Evolutionary conservation across 805 yeast genomes (phyloP).

Genomic region (Huiozyma naganishii): DNA sequence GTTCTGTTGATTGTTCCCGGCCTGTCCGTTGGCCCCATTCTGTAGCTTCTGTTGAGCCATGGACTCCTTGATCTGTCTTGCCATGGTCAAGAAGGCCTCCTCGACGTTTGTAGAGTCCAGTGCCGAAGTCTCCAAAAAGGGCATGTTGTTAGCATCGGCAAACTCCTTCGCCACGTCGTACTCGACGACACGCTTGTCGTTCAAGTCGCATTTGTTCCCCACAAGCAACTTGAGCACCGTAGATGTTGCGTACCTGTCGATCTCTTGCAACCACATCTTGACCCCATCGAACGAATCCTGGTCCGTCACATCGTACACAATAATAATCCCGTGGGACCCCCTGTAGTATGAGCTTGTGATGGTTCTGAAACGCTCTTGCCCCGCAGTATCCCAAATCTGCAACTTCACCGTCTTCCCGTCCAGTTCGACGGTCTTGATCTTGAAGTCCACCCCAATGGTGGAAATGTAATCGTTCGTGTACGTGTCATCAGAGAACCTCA

Average conservation of each 20-base stretch:
- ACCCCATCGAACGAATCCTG: slow-evolving; percentile 94
- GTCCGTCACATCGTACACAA: slow-evolving; percentile 96
- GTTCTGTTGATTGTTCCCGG: slow-evolving; percentile 17
- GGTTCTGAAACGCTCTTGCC: slow-evolving; percentile 96
- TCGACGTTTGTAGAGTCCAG: slow-evolving; percentile 92
- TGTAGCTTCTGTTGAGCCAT: slow-evolving; percentile 58
- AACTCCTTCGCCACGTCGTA: slow-evolving; percentile 94
- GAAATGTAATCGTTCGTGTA: slow-evolving; percentile 95
- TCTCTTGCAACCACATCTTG: slow-evolving; percentile 97
- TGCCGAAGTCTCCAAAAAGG: slow-evolving; percentile 94
- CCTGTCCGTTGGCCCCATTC: slow-evolving; percentile 11
- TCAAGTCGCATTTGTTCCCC: slow-evolving; percentile 91
- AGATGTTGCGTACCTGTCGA: slow-evolving; percentile 95
- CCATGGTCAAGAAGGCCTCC: slow-evolving; percentile 97
- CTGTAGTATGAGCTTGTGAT: slow-evolving; percentile 95
- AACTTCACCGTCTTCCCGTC: slow-evolving; percentile 96
- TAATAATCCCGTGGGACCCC: slow-evolving; percentile 97
- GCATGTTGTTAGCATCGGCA: slow-evolving; percentile 84
- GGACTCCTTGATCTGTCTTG: slow-evolving; percentile 93
- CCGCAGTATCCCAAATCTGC: slow-evolving; percentile 99
- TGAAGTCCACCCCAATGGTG: slow-evolving; percentile 95
- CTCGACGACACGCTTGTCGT: slow-evolving; percentile 91
- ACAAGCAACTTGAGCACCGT: slow-evolving; percentile 93
- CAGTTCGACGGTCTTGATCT: slow-evolving; percentile 77
- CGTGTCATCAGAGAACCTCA: slow-evolving; percentile 95